phyloP scores from a whole-genome alignment of 331 rosid species.

The Stylosanthes scabra region DNA sequence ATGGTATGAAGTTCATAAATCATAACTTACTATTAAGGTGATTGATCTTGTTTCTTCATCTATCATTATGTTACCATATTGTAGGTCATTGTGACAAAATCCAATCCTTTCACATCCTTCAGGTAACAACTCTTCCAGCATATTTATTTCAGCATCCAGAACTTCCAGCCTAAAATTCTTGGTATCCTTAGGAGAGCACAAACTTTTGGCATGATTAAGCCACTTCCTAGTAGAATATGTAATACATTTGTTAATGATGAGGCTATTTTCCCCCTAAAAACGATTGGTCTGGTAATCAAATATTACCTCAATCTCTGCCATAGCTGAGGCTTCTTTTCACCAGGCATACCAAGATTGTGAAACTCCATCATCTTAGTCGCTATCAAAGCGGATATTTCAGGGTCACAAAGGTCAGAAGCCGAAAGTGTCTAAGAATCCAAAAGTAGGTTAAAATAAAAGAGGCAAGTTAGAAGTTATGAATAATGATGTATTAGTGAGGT shows the following conservation, averaged over 20 bases:
- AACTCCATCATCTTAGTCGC: constrained; percentile 83
- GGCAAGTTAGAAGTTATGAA: no score
- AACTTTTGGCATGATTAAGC: constrained; percentile 61
- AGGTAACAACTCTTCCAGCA: constrained; percentile 63
- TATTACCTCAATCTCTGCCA: constrained; percentile 83
- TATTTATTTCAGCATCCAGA: constrained; percentile 65
- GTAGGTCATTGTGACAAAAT: constrained; percentile 94
- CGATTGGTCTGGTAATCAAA: not conserved
- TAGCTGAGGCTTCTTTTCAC: constrained; percentile 53
- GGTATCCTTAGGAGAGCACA: constrained; percentile 57
- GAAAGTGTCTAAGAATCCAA: constrained; percentile 69
- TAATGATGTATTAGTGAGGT: no score
- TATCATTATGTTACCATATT: constrained; percentile 97
- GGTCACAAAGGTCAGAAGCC: constrained; percentile 75
- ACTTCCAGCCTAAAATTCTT: constrained; percentile 59
- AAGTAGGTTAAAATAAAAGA: no score
- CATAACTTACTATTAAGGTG: constrained; percentile 74
- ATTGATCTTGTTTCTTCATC: constrained; percentile 74
- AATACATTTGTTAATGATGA: constrained; percentile 17
- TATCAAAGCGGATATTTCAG: constrained; percentile 71
- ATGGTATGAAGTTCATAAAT: not conserved
- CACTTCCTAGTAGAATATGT: constrained; percentile 61
- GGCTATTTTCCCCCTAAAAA: not conserved
- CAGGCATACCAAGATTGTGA: constrained; percentile 80
- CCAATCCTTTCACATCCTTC: constrained; percentile 66